Percentiles rank a stretch among this genome's conserved stretches.
Conservation (phyloP, 345 rosid genomes). For the Bretschneidera sinensis region DNA sequence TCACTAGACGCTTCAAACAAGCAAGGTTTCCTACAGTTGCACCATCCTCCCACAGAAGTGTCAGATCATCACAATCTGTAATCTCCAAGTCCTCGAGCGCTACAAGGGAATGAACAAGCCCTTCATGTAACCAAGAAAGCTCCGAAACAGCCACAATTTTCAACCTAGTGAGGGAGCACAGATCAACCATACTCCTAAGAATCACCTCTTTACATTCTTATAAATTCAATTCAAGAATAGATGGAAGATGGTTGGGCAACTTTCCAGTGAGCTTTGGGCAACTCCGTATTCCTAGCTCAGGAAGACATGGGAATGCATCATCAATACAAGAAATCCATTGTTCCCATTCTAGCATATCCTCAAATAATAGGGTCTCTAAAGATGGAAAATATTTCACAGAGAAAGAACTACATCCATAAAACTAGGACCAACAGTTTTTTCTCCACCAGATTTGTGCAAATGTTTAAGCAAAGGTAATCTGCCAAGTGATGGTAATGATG, state of each 20-base stretch:
- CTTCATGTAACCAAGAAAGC: slow-evolving; percentile 9
- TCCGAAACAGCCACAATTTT: slow-evolving; percentile 1
- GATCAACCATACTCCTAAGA: not conserved
- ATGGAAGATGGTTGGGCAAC: slow-evolving; percentile 21
- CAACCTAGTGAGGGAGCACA: slow-evolving; percentile 7
- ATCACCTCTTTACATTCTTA: slow-evolving; percentile 10
- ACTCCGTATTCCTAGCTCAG: slow-evolving; percentile 13
- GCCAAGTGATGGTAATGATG: slow-evolving; percentile 30
- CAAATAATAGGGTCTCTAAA: slow-evolving; percentile 15
- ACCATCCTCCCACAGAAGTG: slow-evolving; percentile 7
- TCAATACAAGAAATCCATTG: slow-evolving; percentile 17
- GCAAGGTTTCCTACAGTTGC: slow-evolving; percentile 9
- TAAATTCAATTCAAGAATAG: slow-evolving; percentile 8
- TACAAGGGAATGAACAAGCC: not conserved
- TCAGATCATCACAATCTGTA: slow-evolving; percentile 6
- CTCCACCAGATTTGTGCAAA: slow-evolving; percentile 13
- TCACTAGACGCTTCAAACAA: slow-evolving; percentile 7
- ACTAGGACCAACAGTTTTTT: slow-evolving; percentile 15
- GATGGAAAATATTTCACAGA: slow-evolving; percentile 15
- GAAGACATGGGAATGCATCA: slow-evolving; percentile 21
- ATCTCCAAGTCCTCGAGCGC: slow-evolving; percentile 15
- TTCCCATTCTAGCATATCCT: slow-evolving; percentile 21
- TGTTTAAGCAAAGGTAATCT: slow-evolving; percentile 21
- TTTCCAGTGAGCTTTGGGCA: slow-evolving; percentile 16
- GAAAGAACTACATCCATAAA: slow-evolving; percentile 14